Base-by-base conservation (phyloP, 2,329 filamentous ascomycete genomes). In the Aotearoamyces nothofagi region DNA sequence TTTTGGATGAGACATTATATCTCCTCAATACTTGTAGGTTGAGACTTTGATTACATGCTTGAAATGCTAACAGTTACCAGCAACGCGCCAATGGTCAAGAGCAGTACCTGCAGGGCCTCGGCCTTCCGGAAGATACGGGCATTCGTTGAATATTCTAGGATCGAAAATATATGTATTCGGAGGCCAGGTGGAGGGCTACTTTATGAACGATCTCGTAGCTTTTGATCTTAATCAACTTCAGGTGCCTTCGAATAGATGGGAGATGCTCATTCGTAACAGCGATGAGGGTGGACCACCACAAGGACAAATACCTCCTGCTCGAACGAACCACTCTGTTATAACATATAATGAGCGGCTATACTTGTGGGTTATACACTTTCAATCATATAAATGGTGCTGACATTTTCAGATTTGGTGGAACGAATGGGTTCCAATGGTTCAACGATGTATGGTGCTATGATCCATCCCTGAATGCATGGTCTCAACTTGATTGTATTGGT, bases 391-490 rank as follows among this genome's bases (percentile, higher is more conserved):
- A 16, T 16, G 10, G 12, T 33, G 27, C 41, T 50, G 27, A 46
- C 27, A 20, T 22, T 12, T 29, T 3, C 41, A 90, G 80, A n/a
- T 98, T 98, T 50, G 90, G 90, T 42, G 90, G 90, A 37, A 98
- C 90, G 2, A 93, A 98, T 49, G 90, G 90, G 22, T 71, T 86
- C 32, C 75, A 81, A 45, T 98, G 90, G 92, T 98, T 96, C 59
- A 98, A 96, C 52, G 90, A 98, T 50, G 90, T 98, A 26, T 98
- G 90, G 90, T 82, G 77, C 29, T 98, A 90, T 51, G 87, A 94
- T 45, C 80, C 86, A 5, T 65, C 73, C 31, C 59, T 69, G 25
- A 94, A 94, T 52, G 59, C 66, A 32, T 98, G 90, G 90, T 59
- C 72, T 7, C 78, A 92, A 49, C 65, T 93, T 32, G 87, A 96